Evolutionary conservation across 2,329 filamentous ascomycete species (phyloP).

Genomic region (Ophiostoma australiae): DNA sequence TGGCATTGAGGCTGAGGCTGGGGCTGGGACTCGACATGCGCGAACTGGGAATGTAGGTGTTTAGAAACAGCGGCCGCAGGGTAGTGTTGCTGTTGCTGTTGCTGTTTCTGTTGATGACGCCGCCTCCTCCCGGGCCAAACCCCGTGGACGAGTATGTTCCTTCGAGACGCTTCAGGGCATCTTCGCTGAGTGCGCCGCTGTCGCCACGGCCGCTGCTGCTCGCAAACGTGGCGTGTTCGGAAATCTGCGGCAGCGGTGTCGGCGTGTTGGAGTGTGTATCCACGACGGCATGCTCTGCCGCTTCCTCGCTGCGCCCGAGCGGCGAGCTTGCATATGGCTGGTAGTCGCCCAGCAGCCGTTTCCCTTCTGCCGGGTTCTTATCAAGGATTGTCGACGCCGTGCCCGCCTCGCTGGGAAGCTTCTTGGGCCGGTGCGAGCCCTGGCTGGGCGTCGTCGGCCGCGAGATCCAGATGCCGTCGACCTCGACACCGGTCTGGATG

Average conservation of each 20-base stretch:
- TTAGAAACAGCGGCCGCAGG: constrained; percentile 1
- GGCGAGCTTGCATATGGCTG: constrained; percentile 5
- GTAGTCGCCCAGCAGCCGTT: not conserved
- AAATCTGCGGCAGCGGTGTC: constrained; percentile 27
- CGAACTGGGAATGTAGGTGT: constrained; percentile 26
- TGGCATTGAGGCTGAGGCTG: not conserved
- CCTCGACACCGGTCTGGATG: constrained; percentile 73
- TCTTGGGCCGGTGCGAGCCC: constrained; percentile 27
- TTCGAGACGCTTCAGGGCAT: constrained; percentile 31
- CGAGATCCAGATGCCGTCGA: constrained; percentile 80
- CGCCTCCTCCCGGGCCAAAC: not conserved
- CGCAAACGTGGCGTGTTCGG: constrained; percentile 21
- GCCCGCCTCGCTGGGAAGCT: not conserved
- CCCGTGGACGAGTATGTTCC: constrained; percentile 25
- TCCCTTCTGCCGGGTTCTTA: not conserved
- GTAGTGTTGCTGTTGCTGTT: not conserved
- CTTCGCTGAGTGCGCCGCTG: constrained; percentile 29
- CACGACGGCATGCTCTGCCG: not conserved
- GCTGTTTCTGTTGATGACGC: not conserved
- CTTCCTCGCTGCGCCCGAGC: not conserved
- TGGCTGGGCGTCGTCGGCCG: constrained; percentile 42
- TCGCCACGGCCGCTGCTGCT: not conserved
- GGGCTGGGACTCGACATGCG: constrained; percentile 19
- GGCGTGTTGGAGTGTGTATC: constrained; percentile 24
- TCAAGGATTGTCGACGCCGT: not conserved